Percentiles rank a stretch among this genome's conserved stretches.
These are phyloP conservation scores for Pistacia integerrima DNA, from an alignment of 345 rosid species.

Conservation along the genomic window DNA sequence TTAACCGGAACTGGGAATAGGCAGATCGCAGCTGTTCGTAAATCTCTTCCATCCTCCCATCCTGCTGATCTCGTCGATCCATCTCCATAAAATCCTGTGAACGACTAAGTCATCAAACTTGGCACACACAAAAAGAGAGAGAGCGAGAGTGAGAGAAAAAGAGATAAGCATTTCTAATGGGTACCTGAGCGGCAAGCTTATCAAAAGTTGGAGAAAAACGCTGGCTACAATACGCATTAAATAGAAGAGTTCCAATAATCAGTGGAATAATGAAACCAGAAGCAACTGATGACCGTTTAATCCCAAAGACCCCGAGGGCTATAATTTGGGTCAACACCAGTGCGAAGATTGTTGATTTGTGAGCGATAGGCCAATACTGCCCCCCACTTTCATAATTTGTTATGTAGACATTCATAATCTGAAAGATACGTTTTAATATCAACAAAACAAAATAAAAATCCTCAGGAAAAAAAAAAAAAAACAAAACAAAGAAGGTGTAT, in stretches of 20 bases:
- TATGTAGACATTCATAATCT: constrained; percentile 81
- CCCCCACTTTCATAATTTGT: constrained; percentile 82
- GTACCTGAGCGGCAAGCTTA: constrained; percentile 72
- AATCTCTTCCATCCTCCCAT: constrained; percentile 59
- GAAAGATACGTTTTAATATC: constrained; percentile 23
- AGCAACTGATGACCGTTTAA: constrained; percentile 69
- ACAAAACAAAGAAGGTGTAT: neutral
- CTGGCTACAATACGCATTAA: constrained; percentile 80
- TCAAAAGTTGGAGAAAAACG: constrained; percentile 66
- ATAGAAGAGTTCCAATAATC: constrained; percentile 66
- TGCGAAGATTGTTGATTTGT: constrained; percentile 86
- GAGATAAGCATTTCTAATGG: neutral
- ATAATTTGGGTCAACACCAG: constrained; percentile 79
- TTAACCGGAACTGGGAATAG: constrained; percentile 65
- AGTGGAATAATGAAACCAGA: constrained; percentile 78
- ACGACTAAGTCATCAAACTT: constrained; percentile 24
- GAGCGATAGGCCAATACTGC: constrained; percentile 80
- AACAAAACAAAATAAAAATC: neutral
- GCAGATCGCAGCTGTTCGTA: constrained; percentile 50
- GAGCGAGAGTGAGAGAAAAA: constrained; percentile 11
- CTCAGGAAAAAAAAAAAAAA: neutral
- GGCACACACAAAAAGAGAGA: neutral
- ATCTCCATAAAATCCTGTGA: constrained; percentile 68
- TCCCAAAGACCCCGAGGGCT: constrained; percentile 83
- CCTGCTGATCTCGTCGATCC: constrained; percentile 75